Evolutionary conservation across 768 basidiomycete genomes (phyloP).

Genomic region (Podaxis mareebaensis): DNA sequence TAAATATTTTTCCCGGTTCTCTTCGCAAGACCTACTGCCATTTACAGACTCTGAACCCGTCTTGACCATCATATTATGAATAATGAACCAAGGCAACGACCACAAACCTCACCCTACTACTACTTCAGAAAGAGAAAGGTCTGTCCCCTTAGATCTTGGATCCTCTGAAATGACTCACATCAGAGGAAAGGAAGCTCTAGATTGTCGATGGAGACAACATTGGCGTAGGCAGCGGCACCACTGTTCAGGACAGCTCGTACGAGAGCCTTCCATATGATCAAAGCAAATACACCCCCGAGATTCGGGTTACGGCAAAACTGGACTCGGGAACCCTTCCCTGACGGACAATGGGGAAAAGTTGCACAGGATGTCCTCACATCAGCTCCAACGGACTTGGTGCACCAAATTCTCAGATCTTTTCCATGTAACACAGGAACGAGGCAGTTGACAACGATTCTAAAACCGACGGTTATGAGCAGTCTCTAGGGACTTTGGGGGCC

Average conservation of each 20-base stretch:
- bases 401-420: slow-evolving; percentile 41
- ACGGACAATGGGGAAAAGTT: slow-evolving; percentile 37
- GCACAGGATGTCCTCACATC: slow-evolving; percentile 34
- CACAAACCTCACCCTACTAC: too few species aligned
- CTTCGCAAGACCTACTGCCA: slow-evolving; percentile 28
- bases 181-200: not conserved
- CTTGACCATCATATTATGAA: not conserved
- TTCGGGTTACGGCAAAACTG: slow-evolving; percentile 1
- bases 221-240: not conserved
- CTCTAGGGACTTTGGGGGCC: not conserved
- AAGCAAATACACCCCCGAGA: not conserved
- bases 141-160: not conserved
- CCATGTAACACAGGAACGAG: slow-evolving; percentile 30
- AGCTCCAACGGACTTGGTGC: slow-evolving; percentile 26
- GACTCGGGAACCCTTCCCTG: slow-evolving; percentile 25
- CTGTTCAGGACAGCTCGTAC: not conserved
- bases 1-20: slow-evolving; percentile 82
- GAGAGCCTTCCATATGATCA: not conserved
- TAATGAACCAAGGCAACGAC: not conserved
- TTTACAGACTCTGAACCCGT: not conserved
- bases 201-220: not conserved
- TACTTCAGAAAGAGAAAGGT: not conserved
- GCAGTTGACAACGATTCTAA: not conserved
- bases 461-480: slow-evolving; percentile 15
- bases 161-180: not conserved